These are phyloP conservation scores for Ascoidea asiatica DNA, from an alignment of 805 yeast species.

Conservation along the genomic window DNA sequence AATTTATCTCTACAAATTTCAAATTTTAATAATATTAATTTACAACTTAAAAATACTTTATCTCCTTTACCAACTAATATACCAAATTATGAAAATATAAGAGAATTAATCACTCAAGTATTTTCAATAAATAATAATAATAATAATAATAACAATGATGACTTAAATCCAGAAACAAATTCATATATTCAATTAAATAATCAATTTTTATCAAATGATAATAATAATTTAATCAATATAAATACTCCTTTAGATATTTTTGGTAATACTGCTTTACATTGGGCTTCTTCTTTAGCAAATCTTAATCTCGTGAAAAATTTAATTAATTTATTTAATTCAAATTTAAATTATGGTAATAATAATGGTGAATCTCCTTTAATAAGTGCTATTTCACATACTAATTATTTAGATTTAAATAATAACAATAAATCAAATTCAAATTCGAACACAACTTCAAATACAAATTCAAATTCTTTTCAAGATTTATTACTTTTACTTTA, in stretches of 20 bases:
- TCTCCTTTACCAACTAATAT: slow-evolving; percentile 25
- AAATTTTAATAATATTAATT: no score
- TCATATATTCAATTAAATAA: slow-evolving; percentile 4
- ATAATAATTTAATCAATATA: slow-evolving; percentile 32
- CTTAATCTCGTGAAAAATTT: slow-evolving; percentile 53
- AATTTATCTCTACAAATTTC: background rate
- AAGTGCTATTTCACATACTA: slow-evolving; percentile 68
- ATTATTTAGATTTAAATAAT: slow-evolving; percentile 31
- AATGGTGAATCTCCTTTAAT: slow-evolving; percentile 82
- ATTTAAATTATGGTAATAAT: slow-evolving; percentile 58
- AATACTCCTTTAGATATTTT: slow-evolving; percentile 86
- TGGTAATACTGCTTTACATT: slow-evolving; percentile 88
- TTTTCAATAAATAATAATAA: slow-evolving; percentile 26
- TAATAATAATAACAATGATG: slow-evolving; percentile 18
- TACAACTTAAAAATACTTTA: slow-evolving; percentile 16
- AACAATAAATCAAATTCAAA: background rate
- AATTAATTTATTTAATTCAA: slow-evolving; percentile 37
- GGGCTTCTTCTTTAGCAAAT: slow-evolving; percentile 90
- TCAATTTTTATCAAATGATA: slow-evolving; percentile 12
- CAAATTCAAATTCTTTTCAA: slow-evolving; percentile 57
- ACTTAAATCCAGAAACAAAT: slow-evolving; percentile 16
- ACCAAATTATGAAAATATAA: slow-evolving; percentile 24
- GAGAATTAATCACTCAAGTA: slow-evolving; percentile 33
- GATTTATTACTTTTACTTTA: slow-evolving; percentile 58
- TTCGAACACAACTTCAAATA: background rate